Evolutionary conservation across 2,329 filamentous ascomycete genomes (phyloP), one percentile per base, ranked within the genome.

Genomic region (Onygena corvina): DNA sequence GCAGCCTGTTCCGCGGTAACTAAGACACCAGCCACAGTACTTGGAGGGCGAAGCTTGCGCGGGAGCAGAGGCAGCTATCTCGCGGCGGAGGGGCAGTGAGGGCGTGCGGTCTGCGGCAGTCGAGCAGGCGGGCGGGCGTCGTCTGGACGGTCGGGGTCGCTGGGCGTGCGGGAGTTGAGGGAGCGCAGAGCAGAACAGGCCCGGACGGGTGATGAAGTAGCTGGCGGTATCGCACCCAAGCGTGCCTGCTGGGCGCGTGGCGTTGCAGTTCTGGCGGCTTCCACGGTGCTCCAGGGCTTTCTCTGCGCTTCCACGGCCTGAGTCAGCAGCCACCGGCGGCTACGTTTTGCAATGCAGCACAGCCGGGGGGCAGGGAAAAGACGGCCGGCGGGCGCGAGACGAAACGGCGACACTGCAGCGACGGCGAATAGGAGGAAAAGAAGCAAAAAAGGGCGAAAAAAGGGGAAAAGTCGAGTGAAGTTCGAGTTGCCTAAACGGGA

Each of bases 261-360:
- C 38, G 38, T 42, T 20, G 38, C 38, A 11, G 21, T 56, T 56
- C 54, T 51, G 50, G 46, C 48, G 42, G 48, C 44, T 56, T 56
- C 54, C 47, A 54, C 50, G 46, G 31, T 38, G 35, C 47, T 54
- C 52, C 45, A 47, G 46, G 11, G 16, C 31, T 40, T 46, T 47
- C 23, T 46, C 45, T 45, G 18, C 27, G 35, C 27, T 50, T 52
- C 50, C 38, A 52, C 47, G 31, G 14, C 35, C 40, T 42, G 38
- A 42, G 20, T 42, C 11, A 34, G 27, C 44, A 46, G 27, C 44
- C 14, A 20, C 18, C 4, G 14, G 12, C 16, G 29, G n/a, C n/a
- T n/a, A n/a, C n/a, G n/a, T n/a, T n/a, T 11, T 31, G 8, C 29
- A 11, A 42, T 11, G n/a, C n/a, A 5, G 4, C 6, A 11, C 16